Evolutionary conservation across 2,329 filamentous ascomycete genomes (phyloP).

Genomic region (Fusarium oxysporum): DNA sequence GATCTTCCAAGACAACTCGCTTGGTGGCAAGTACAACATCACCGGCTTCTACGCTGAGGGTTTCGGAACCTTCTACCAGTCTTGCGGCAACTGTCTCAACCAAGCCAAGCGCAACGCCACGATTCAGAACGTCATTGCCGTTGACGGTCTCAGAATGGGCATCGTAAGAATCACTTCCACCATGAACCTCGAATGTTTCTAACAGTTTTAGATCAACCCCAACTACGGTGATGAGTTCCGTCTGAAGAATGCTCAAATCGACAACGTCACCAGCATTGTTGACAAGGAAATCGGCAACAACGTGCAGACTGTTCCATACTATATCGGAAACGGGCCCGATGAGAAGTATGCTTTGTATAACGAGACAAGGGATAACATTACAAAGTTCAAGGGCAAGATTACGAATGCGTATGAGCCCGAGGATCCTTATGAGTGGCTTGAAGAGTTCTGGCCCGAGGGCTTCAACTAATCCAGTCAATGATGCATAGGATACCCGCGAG

Average conservation of each 20-base stretch:
- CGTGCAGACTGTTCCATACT: slow-evolving; percentile 44
- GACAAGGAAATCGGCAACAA: slow-evolving; percentile 49
- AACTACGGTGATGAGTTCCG: slow-evolving; percentile 48
- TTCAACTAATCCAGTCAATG: slow-evolving; percentile 26
- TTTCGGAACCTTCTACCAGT: slow-evolving; percentile 48
- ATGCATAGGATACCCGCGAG: no score
- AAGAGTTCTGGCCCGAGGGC: slow-evolving; percentile 59
- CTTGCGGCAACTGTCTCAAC: slow-evolving; percentile 47
- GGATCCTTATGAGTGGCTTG: slow-evolving; percentile 64
- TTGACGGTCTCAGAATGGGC: slow-evolving; percentile 41
- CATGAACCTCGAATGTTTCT: accelerated
- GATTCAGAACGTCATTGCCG: slow-evolving; percentile 46
- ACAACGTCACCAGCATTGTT: slow-evolving; percentile 40
- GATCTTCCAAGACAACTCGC: slow-evolving; percentile 49
- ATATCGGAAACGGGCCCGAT: slow-evolving; percentile 43
- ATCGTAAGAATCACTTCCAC: slow-evolving; percentile 25
- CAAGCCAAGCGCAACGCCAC: slow-evolving; percentile 44
- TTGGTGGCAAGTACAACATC: slow-evolving; percentile 49
- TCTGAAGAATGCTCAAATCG: slow-evolving; percentile 44
- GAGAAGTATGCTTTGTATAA: slow-evolving; percentile 47
- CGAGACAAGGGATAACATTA: slow-evolving; percentile 43
- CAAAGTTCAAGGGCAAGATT: slow-evolving; percentile 40
- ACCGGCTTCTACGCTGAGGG: slow-evolving; percentile 47
- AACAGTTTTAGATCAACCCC: slow-evolving; percentile 40
- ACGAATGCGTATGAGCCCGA: slow-evolving; percentile 42